A percentile compares a stretch with the other conserved stretches of the same genome.
These are phyloP conservation scores for Fusarium stilboides DNA, from an alignment of 2,329 filamentous ascomycete species.

Conservation along the genomic window DNA sequence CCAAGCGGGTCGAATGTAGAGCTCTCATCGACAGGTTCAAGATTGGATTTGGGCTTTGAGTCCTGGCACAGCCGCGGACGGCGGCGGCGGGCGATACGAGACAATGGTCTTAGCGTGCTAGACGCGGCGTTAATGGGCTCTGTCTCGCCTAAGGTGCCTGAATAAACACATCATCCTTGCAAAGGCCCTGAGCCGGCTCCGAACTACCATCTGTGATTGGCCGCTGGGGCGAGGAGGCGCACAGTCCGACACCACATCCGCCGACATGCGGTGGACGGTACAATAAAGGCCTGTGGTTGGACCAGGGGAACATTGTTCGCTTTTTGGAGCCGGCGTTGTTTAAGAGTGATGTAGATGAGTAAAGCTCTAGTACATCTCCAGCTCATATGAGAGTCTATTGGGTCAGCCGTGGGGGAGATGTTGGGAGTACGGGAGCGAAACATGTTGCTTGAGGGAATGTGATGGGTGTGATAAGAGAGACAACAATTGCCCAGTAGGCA, in stretches of 20 bases:
- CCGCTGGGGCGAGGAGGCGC: slow-evolving; percentile 36
- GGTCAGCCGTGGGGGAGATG: too few relatives aligned
- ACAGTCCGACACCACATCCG: slow-evolving; percentile 48
- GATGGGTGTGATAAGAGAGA: slow-evolving; percentile 5
- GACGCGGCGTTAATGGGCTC: slow-evolving; percentile 53
- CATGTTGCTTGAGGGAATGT: neutral
- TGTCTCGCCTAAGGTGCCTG: slow-evolving; percentile 47
- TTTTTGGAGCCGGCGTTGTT: slow-evolving; percentile 25
- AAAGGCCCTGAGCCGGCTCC: slow-evolving; percentile 11
- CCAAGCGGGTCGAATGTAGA: slow-evolving; percentile 22
- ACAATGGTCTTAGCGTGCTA: slow-evolving; percentile 52
- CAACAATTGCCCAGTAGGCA: neutral
- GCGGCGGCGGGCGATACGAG: slow-evolving; percentile 50
- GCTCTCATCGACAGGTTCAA: slow-evolving; percentile 6
- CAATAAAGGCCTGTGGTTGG: slow-evolving; percentile 32
- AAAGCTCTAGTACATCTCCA: neutral
- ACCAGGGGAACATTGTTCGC: slow-evolving; percentile 18
- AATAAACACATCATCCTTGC: slow-evolving; percentile 36
- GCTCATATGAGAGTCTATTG: neutral
- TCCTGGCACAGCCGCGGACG: slow-evolving; percentile 52
- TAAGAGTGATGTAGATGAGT: neutral
- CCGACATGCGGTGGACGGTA: slow-evolving; percentile 39
- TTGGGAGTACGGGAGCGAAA: neutral
- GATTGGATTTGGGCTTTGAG: slow-evolving; percentile 25
- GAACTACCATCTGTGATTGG: slow-evolving; percentile 39